Base-by-base conservation (phyloP, 2,329 filamentous ascomycete genomes). In the Diaporthe batatas region DNA sequence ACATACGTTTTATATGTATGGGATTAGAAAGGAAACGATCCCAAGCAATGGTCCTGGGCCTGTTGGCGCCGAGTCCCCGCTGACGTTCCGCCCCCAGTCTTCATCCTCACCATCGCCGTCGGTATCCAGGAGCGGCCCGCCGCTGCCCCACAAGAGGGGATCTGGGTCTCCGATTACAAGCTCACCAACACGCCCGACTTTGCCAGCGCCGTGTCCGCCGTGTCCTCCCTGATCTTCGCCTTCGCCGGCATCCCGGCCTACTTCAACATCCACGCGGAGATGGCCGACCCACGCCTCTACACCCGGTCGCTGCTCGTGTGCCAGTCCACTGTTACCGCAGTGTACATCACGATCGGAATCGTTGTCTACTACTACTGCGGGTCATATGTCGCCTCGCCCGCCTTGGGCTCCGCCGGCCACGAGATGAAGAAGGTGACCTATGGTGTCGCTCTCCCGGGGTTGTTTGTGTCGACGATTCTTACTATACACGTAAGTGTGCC, bases 191-290 rank as follows among this genome's bases (percentile, higher is more conserved):
- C 82, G 36, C 84, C 83, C 0, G 85, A 82, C 21, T 91, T 91
- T 76, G 84, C 84, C 0, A 85, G 83, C 0, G 89, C 88, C 1
- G 89, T 91, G 73, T 84, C 84, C 0, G 87, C 87, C 55, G 82
- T 84, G 0, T 82, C 83, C 4, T 88, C 86, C 3, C 88, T 91
- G 62, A 90, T 91, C 77, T 85, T 88, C 53, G 87, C 86, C 1
- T 84, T 83, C 2, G 85, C 87, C 0, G 88, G 86, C 29, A 89
- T 85, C 6, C 85, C 81, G 3, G 86, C 86, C 6, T 90, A 89
- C 77, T 79, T 90, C 6, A 87, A 87, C 8, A 86, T 90, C 62
- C 89, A 91, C 69, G 86, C 85, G 0, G 89, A 91, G 79, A 91
- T 91, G 87, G 82, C 81, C 36, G 82, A 84, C 25, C 87, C 88